A percentile compares a stretch with the other conserved stretches of the same genome.
phyloP scores from a whole-genome alignment of 2,329 filamentous ascomycete genomes.

The Cladosporium sp. region DNA sequence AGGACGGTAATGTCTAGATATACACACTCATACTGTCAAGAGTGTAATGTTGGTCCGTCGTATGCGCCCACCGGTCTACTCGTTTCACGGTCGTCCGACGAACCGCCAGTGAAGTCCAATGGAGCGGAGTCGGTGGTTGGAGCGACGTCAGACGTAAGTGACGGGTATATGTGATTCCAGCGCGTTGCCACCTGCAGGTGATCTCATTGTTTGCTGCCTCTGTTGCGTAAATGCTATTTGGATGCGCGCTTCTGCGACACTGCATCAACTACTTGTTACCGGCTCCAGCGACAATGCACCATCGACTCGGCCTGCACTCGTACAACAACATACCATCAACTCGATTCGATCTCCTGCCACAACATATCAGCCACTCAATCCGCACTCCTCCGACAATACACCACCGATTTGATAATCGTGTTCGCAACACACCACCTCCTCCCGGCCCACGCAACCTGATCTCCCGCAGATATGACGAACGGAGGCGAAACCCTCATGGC shows the following conservation, averaged over 20 bases:
- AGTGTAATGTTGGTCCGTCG: not conserved
- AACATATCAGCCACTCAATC: not conserved
- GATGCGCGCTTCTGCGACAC: not conserved
- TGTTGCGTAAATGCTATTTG: not conserved
- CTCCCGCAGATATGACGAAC: not conserved
- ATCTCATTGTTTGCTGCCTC: not conserved
- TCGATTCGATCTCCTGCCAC: not conserved
- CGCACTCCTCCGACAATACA: not conserved
- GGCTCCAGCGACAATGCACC: not conserved
- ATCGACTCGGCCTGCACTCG: not conserved
- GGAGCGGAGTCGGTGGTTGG: not conserved
- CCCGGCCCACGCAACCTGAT: not conserved
- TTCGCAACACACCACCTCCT: not conserved
- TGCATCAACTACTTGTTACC: too few species aligned
- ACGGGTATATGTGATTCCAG: not conserved
- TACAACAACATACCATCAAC: not conserved
- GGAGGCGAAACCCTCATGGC: not conserved
- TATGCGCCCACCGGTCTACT: not conserved
- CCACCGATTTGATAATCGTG: not conserved
- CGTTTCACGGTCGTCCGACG: not conserved
- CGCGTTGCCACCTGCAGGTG: not conserved
- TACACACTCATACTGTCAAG: not conserved
- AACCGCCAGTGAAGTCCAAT: not conserved
- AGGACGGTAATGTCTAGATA: rapidly evolving
- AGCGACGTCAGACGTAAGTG: not conserved